Percentiles rank a stretch among this genome's conserved stretches.
Evolutionary conservation across 768 basidiomycete genomes (phyloP).

Genomic region (Mycena crocata): DNA sequence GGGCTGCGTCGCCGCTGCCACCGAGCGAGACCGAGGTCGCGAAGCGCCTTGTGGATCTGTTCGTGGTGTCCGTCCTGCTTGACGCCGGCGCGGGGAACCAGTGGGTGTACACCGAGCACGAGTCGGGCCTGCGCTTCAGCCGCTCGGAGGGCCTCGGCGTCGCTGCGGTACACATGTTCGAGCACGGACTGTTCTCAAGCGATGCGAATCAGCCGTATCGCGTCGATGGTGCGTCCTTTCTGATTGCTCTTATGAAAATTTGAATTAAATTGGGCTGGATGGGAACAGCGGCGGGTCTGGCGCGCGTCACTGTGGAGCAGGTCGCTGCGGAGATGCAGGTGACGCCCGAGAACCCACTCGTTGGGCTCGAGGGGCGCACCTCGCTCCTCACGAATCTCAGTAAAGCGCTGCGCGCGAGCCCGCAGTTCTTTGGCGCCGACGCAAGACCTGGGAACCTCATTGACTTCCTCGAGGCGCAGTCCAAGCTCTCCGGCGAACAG

Average conservation of each 20-base stretch:
- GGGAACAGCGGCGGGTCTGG: slow-evolving; percentile 75
- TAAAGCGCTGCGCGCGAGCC: slow-evolving; percentile 71
- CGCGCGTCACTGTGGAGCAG: slow-evolving; percentile 67
- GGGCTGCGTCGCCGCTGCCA: slow-evolving; percentile 57
- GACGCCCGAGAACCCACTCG: slow-evolving; percentile 81
- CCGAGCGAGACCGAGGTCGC: slow-evolving; percentile 69
- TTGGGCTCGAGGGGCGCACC: slow-evolving; percentile 89
- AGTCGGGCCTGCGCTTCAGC: slow-evolving; percentile 62
- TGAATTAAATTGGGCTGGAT: too few species aligned
- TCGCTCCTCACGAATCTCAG: slow-evolving; percentile 80
- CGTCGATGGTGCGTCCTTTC: slow-evolving; percentile 77
- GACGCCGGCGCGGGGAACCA: slow-evolving; percentile 92
- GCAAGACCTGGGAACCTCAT: slow-evolving; percentile 87
- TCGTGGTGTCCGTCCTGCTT: slow-evolving; percentile 90
- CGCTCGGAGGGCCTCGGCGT: slow-evolving; percentile 90
- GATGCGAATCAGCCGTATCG: slow-evolving; percentile 67
- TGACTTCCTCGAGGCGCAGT: slow-evolving; percentile 76
- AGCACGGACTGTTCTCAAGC: slow-evolving; percentile 83
- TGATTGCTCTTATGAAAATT: too few species aligned
- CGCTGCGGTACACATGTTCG: slow-evolving; percentile 92
- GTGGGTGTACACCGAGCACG: slow-evolving; percentile 81
- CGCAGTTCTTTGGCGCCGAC: slow-evolving; percentile 77
- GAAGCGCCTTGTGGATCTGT: slow-evolving; percentile 87
- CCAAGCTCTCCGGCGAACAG: slow-evolving; percentile 52
- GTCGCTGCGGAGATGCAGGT: slow-evolving; percentile 86